Base-by-base conservation (phyloP, 139 green algal genomes). In the Tetratostichococcus sp. region DNA sequence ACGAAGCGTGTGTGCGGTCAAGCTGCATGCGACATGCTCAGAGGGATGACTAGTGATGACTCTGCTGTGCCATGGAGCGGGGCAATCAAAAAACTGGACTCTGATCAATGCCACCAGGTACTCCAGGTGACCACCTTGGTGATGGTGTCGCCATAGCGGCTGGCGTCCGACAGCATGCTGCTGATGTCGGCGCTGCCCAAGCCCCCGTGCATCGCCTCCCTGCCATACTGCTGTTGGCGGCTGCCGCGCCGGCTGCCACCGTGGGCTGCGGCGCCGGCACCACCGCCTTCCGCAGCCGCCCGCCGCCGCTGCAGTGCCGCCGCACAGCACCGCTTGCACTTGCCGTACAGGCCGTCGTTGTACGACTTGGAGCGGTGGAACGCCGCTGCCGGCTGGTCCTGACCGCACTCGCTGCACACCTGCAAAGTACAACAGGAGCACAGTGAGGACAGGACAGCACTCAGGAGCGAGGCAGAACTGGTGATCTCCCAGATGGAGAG, bases 301-400 rank as follows among this genome's bases (percentile, higher is more conserved):
- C 50, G 50, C 50, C 50, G 50, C 50, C 50, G 50, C 50, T 62
- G 50, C 50, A 62, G 50, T 17, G 50, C 50, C 50, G 50, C 50
- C 50, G 50, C 50, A 17, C 50, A 62, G 50, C 50, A 62, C 50
- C 50, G 50, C 50, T 62, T 62, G 50, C 50, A 62, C 50, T 62
- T 62, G 50, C 50, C 50, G 50, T 62, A 62, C 50, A 62, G 50
- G 11, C 50, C 50, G 50, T 62, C 50, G 19, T 62, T 62, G 50
- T 62, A 62, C 50, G 50, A 62, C 50, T 62, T 62, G 17, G 50
- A 62, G 50, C 50, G 50, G 50, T 62, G 50, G 50, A 62, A 62
- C 17, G 50, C 50, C 11, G 50, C 50, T 62, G 50, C 50, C 50
- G 50, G 50, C 50, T 62, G 50, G 50, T 62, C 50, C 50, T 62